Base-by-base conservation (phyloP, 2,329 filamentous ascomycete genomes). In the Arthrobotrys pseudoclavata region DNA sequence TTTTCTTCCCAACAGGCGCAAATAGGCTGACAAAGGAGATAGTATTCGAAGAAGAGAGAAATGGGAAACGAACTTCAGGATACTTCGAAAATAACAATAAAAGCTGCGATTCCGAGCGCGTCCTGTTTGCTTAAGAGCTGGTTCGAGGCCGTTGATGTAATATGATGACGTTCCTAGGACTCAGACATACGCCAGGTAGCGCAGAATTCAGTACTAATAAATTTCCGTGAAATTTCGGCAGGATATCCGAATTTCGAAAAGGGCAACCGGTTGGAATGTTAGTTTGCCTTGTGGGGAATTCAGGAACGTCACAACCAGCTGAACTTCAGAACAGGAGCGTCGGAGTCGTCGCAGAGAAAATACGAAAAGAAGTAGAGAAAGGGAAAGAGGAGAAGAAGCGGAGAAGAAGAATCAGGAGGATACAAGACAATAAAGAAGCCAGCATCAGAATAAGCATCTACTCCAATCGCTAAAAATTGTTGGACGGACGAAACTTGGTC, bases 111-210 rank as follows among this genome's bases (percentile, higher is more conserved):
- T 34, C 18, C 34, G 3, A 18, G 20, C 55, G 31, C 31, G 63
- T 40, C 48, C 48, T 55, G 48, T 53, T 47, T 69, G 50, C 53
- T 42, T 61, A 26, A 29, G 62, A 68, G 62, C 62, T 24, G 55
- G 34, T 77, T 77, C 61, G 67, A 70, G 67, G 47, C 37, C 4
- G 53, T 71, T 77, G 74, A 77, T 71, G 74, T 77, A 71, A 71
- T 71, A 60, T 61, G 64, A 63, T 57, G 67, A 47, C 31, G 37
- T 37, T 34, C 24, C 4, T 48, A 60, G 20, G 52, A 18, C 67
- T 34, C 45, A 67, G 50, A 37, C 7, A 26, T 77, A 77, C 74
- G 74, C 55, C 10, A 52, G 31, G 6, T 57, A 42, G 37, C 74
- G 74, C 62, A 71, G 52, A 42, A 22, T 29, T n/a, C 67, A 77